These are phyloP conservation scores for Acanthochlamys bracteata DNA, from an alignment of 106 monocot genomes.

Conservation along the genomic window DNA sequence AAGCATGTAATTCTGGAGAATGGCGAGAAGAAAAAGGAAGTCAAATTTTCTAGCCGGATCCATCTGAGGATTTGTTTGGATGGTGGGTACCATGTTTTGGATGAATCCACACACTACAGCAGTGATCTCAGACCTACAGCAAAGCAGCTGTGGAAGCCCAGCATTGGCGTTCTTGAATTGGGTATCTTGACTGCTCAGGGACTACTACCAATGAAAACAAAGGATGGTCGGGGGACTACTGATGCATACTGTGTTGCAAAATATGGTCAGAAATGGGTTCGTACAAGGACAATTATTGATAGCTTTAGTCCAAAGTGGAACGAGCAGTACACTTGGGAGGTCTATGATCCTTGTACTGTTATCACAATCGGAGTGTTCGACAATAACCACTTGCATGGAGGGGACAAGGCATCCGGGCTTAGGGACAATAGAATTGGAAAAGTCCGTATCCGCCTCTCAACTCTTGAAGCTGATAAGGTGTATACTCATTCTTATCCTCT, in stretches of 20 bases:
- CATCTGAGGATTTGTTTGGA: slow-evolving; percentile 13
- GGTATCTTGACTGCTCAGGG: slow-evolving; percentile 11
- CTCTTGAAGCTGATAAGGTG: slow-evolving; percentile 11
- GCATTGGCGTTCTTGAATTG: slow-evolving; percentile 9
- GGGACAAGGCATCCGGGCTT: neutral
- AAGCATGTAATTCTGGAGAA: slow-evolving; percentile 4
- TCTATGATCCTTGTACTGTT: slow-evolving; percentile 18
- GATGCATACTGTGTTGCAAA: slow-evolving; percentile 17
- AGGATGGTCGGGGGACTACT: slow-evolving; percentile 8
- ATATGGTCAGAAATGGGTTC: slow-evolving; percentile 19
- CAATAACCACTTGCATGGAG: slow-evolving; percentile 9
- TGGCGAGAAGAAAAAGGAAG: slow-evolving; percentile 9
- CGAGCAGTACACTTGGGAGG: slow-evolving; percentile 28
- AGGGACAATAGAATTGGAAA: slow-evolving; percentile 14
- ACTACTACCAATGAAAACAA: slow-evolving; percentile 14
- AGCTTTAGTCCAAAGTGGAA: slow-evolving; percentile 12
- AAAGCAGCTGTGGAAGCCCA: slow-evolving; percentile 13
- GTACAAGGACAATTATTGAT: slow-evolving; percentile 11
- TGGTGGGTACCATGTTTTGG: slow-evolving; percentile 16
- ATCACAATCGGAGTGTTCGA: slow-evolving; percentile 18
- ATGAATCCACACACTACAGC: slow-evolving; percentile 20
- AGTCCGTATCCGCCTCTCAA: slow-evolving; percentile 17
- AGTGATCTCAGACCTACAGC: slow-evolving; percentile 15
- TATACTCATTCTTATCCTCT: slow-evolving; percentile 19
- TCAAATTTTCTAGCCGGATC: slow-evolving; percentile 9